These are phyloP conservation scores for Hymenoscyphus occultus DNA, from an alignment of 2,329 filamentous ascomycete genomes.

Conservation along the genomic window DNA sequence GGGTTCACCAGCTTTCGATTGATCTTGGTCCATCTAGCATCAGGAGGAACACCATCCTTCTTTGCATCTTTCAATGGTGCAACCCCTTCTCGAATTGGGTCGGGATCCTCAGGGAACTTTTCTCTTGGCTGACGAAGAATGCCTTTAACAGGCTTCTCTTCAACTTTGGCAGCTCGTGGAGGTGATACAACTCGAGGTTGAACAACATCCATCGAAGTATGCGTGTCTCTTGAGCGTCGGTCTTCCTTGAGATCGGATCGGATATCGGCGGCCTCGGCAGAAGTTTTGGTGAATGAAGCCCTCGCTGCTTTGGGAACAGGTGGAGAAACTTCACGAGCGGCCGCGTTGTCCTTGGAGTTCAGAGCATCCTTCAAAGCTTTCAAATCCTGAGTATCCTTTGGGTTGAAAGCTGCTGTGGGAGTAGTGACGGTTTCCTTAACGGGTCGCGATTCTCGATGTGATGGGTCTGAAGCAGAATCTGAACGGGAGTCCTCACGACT, in stretches of 20 bases:
- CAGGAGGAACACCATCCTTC: conserved; percentile 70
- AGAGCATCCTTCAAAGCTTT: conserved; percentile 35
- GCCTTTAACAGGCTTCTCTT: conserved; percentile 70
- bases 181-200: conserved; percentile 66
- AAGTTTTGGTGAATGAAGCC: conserved; percentile 26
- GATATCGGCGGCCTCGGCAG: conserved; percentile 29
- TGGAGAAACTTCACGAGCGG: conserved; percentile 24
- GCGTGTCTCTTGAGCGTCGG: conserved; percentile 24
- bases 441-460: conserved; percentile 19
- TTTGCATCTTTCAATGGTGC: conserved; percentile 89
- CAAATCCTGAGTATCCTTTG: conserved; percentile 36
- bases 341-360: conserved; percentile 25
- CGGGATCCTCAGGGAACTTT: conserved; percentile 82
- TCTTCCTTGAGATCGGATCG: conserved; percentile 29
- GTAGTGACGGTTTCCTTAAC: conserved; percentile 24
- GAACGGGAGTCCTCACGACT: conserved; percentile 13
- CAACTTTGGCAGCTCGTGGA: conserved; percentile 54
- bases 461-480: conserved; percentile 29
- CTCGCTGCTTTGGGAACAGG: conserved; percentile 20
- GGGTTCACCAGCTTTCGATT: conserved; percentile 85
- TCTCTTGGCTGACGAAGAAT: conserved; percentile 81
- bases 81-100: conserved; percentile 83
- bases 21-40: conserved; percentile 91
- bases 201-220: conserved; percentile 23
- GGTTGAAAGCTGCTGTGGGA: conserved; percentile 32